Conservation (phyloP, 129 eudicot species). For the Helianthus tuberosus region DNA sequence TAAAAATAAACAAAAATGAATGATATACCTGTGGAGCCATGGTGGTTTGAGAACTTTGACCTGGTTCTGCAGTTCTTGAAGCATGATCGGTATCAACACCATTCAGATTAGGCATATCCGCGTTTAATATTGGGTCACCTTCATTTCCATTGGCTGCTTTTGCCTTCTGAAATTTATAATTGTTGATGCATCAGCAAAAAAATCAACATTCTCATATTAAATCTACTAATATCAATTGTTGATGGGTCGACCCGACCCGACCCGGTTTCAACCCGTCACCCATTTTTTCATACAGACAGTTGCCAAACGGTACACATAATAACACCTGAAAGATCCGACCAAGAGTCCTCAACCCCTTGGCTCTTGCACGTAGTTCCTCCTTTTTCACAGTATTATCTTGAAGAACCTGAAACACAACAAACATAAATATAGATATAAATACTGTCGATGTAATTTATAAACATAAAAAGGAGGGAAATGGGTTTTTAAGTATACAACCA, state of each 20-base stretch:
- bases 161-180: constrained; percentile 26
- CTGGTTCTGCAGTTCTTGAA: constrained; percentile 40
- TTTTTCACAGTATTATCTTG: constrained; percentile 79
- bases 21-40: constrained; percentile 58
- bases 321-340: constrained; percentile 93
- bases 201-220: no score
- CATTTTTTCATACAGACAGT: not conserved
- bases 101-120: constrained; percentile 48
- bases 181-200: constrained; percentile 25
- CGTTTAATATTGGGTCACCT: constrained; percentile 44
- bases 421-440: not conserved
- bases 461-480: not conserved
- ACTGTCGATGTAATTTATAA: constrained; percentile 5
- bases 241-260: not conserved
- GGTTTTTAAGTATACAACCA: constrained; percentile 50
- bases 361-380: constrained; percentile 93
- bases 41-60: constrained; percentile 44
- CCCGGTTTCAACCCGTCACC: not conserved
- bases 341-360: constrained; percentile 87
- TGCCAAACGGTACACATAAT: not conserved
- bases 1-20: not conserved
- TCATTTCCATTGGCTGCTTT: constrained; percentile 58
- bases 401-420: constrained; percentile 57
- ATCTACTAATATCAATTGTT: not conserved
- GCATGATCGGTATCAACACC: constrained; percentile 56